Base-by-base conservation (phyloP, 139 green algal genomes). In the Chlorella sp. region DNA sequence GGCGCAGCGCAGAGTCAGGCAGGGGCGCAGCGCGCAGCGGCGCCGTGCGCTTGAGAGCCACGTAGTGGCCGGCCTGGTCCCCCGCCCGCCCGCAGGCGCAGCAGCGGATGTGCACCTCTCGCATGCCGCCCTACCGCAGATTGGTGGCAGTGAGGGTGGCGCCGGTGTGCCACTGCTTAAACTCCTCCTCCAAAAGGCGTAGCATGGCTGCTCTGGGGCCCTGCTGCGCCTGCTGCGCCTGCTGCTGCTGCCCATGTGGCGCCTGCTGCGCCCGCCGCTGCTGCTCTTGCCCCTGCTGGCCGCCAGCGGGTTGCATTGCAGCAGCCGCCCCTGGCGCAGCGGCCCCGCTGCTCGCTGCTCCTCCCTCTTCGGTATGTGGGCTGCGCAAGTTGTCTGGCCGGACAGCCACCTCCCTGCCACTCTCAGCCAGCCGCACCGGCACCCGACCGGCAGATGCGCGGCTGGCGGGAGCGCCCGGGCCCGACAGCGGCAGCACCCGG, bases 331-430 rank as follows among this genome's bases (percentile, higher is more conserved):
- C 68, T n/a, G 25, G 65, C 25, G n/a, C n/a, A n/a, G n/a, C n/a
- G 65, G 25, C 11, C 30, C 68, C 36, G 28, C 68, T 7, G 15
- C 68, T n/a, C 18, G 34, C 68, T 28, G 34, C 20, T 32, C 30
- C 34, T 34, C 34, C 34, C 17, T 34, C 18, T 34, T 34, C 68
- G 25, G 69, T 21, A 20, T 75, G 69, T 17, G 69, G 69, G 69
- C 69, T 75, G 69, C 69, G 69, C 36, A 75, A 38, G 69, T 75
- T 75, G 0, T 32, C 69, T 3, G 69, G 69, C 15, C 69, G 69
- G 38, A 75, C 69, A 3, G 69, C 69, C 36, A 75, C 69, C 69
- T 75, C 69, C 38, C 38, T 75, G 69, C 69, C 69, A 38, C 23
- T 23, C 0, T 32, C 20, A 18, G 69, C 69, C 6, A 75, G 69